Percentiles rank a stretch among this genome's conserved stretches.
These are phyloP conservation scores for Candida silvatica DNA, from an alignment of 805 yeast species.

Conservation along the genomic window DNA sequence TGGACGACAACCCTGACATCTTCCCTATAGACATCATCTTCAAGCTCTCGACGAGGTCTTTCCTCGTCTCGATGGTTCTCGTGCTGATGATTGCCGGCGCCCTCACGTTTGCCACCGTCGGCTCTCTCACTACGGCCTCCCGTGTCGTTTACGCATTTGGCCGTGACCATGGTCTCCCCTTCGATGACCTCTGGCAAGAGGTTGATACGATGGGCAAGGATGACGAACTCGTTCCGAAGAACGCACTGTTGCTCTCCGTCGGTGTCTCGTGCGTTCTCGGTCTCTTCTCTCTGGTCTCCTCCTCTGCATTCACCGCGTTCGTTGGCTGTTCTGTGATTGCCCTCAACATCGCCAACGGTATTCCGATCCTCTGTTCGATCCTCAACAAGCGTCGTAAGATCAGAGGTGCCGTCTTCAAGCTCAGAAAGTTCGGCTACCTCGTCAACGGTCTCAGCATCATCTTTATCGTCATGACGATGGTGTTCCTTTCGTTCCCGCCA, in stretches of 20 bases:
- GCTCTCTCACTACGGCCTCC: constrained; percentile 74
- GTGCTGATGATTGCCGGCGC: constrained; percentile 63
- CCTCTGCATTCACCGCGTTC: constrained; percentile 75
- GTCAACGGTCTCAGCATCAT: constrained; percentile 48
- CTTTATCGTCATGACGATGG: constrained; percentile 52
- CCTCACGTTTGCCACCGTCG: constrained; percentile 67
- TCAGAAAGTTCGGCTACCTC: constrained; percentile 55
- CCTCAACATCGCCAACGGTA: constrained; percentile 65
- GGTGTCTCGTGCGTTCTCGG: constrained; percentile 53
- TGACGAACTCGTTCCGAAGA: constrained; percentile 55
- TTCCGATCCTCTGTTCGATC: constrained; percentile 61
- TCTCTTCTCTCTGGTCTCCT: constrained; percentile 55
- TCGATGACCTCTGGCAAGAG: constrained; percentile 51
- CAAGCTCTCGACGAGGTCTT: constrained; percentile 60
- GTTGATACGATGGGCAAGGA: constrained; percentile 38
- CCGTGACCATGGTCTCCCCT: constrained; percentile 75
- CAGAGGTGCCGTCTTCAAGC: constrained; percentile 59
- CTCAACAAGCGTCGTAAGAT: constrained; percentile 52
- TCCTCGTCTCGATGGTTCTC: constrained; percentile 58
- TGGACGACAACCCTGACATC: constrained; percentile 56
- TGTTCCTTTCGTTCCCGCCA: constrained; percentile 66
- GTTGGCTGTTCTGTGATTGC: constrained; percentile 77
- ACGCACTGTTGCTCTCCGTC: constrained; percentile 60
- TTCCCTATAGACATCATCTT: constrained; percentile 77
- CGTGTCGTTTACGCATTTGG: constrained; percentile 78